Conservation (phyloP, 129 eudicot genomes). For the Sambucus nigra region DNA sequence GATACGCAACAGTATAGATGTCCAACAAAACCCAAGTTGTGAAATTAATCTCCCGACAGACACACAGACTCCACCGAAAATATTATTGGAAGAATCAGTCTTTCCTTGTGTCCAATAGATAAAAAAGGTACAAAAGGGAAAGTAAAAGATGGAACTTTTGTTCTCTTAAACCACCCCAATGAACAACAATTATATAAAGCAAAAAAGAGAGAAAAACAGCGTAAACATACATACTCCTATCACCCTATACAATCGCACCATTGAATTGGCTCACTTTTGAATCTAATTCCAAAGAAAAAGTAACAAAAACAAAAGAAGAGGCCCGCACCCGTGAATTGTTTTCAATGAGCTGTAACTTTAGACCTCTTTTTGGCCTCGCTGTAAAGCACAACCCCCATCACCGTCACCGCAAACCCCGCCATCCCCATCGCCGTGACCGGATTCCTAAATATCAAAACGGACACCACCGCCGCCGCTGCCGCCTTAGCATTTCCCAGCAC, state of each 20-base stretch:
- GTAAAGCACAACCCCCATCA: conserved; percentile 82
- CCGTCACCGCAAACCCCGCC: conserved; percentile 62
- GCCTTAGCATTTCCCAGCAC: conserved; percentile 82
- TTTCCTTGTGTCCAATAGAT: conserved; percentile 13
- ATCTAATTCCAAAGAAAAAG: conserved; percentile 15
- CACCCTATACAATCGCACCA: conserved; percentile 42
- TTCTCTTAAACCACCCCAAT: conserved; percentile 24
- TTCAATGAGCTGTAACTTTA: conserved; percentile 63
- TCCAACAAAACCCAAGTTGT: too few species aligned
- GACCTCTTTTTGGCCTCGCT: conserved; percentile 74
- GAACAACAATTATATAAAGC: conserved; percentile 19
- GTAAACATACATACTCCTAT: background rate
- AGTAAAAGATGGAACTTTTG: conserved; percentile 34
- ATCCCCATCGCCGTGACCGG: conserved; percentile 85
- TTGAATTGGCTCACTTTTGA: conserved; percentile 9
- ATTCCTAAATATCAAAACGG: conserved; percentile 68
- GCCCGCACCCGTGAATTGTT: conserved; percentile 22
- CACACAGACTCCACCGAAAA: too few species aligned
- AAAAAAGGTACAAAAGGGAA: conserved; percentile 13
- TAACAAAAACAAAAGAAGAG: conserved; percentile 23
- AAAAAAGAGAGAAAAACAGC: conserved; percentile 10
- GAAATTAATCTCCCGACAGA: too few species aligned
- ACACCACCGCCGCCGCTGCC: conserved; percentile 69
- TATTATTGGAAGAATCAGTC: conserved; percentile 9
- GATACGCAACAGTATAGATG: too few species aligned